Evolutionary conservation across 192 early-diverging fungal genomes (phyloP), one percentile per base, ranked within the genome.

Genomic region (Endogone sp.): DNA sequence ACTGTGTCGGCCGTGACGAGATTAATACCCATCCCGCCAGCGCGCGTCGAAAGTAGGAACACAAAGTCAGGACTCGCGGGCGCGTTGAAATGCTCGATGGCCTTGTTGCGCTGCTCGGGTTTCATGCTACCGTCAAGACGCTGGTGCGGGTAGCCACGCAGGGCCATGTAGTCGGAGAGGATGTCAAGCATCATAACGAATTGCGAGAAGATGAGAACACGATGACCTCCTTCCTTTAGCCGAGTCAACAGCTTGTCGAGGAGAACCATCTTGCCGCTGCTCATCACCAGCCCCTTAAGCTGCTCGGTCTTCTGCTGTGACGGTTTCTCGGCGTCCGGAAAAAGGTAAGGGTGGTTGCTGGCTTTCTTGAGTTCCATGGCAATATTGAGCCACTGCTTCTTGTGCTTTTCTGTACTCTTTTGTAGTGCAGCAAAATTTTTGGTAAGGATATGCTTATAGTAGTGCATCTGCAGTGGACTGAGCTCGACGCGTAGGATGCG

Each of bases 131-230:
- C 98, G 67, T 99, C 98, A 67, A 99, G 77, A 29, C 98, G 86
- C 79, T 98, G 98, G 76, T 91, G 93, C 11, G 89, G 86, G 67
- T 93, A 93, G 1, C 93, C 93, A 23, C 94, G 88, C 26, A 95
- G 79, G 4, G 83, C 81, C 79, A 99, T 76, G 81, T 99, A 99
- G 62, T 99, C 98, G 0, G 91, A 87, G 70, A 99, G 72, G 73
- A 99, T 97, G 71, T 99, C 95, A 68, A 99, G 82, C 92, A 99
- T 91, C 65, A 88, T 87, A 69, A 98, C 96, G 91, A 98, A 92
- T 74, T 99, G 98, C 21, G 95, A 98, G 73, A 98, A 99, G 60
- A 99, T 98, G 63, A 99, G 80, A 4, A 98, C 96, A 31, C 98
- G 92, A 80, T 98, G 95, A 3, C 96, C 97, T 27, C 89, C 93